A percentile compares a stretch with the other conserved stretches of the same genome.
Conservation (phyloP, 2,329 filamentous ascomycete species). For the Dactylella cylindrospora region DNA sequence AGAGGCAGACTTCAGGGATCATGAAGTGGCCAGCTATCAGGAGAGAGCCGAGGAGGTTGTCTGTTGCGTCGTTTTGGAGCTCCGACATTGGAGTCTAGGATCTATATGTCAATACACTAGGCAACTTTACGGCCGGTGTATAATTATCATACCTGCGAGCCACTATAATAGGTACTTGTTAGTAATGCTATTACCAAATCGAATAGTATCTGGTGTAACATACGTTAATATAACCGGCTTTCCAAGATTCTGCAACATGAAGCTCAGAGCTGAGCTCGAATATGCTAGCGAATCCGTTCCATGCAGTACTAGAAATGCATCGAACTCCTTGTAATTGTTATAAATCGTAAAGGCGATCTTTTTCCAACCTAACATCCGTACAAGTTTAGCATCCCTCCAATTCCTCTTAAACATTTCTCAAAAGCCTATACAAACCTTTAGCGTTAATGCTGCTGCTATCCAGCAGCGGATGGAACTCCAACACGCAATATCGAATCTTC, state of each 20-base stretch:
- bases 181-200: conserved; percentile 47
- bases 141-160: conserved; percentile 25
- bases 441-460: conserved; percentile 90
- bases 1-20: conserved; percentile 88
- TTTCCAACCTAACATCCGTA: conserved; percentile 65
- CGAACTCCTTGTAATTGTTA: conserved; percentile 83
- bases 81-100: conserved; percentile 85
- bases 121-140: background rate
- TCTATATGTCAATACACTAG: conserved; percentile 49
- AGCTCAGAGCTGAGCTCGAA: conserved; percentile 84
- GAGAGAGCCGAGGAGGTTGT: conserved; percentile 83
- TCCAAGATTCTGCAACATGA: conserved; percentile 87
- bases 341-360: conserved; percentile 75
- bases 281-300: conserved; percentile 89
- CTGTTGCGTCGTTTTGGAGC: conserved; percentile 85
- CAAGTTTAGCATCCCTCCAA: background rate
- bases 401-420: background rate
- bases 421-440: conserved; percentile 64
- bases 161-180: conserved; percentile 16
- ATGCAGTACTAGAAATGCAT: conserved; percentile 87
- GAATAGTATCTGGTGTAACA: conserved; percentile 21
- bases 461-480: conserved; percentile 80
- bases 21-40: conserved; percentile 90
- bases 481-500: conserved; percentile 77
- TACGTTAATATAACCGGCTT: conserved; percentile 84